Conservation (phyloP, 2,329 filamentous ascomycete genomes). For the Apiospora pterosperma region DNA sequence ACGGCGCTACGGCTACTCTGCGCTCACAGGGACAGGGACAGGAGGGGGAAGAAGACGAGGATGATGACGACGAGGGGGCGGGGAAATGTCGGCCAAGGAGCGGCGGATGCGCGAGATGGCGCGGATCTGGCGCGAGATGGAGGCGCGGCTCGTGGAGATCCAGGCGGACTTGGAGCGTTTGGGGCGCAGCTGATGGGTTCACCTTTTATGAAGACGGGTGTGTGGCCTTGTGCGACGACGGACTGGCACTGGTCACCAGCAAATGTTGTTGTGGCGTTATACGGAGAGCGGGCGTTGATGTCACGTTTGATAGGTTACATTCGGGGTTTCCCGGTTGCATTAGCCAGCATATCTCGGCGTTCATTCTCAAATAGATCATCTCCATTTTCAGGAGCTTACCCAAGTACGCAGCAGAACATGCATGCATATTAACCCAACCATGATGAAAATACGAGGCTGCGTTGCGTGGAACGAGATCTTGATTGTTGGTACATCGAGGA, state of each 20-base stretch:
- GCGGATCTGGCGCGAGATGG: conserved; percentile 47
- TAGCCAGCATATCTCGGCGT: neutral
- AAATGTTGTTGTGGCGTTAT: neutral
- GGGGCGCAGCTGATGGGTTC: conserved; percentile 8
- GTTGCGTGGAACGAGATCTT: neutral
- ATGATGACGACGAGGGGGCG: conserved; percentile 20
- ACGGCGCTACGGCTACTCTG: conserved; percentile 36
- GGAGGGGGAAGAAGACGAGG: conserved; percentile 11
- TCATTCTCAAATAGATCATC: no score
- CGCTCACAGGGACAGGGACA: neutral
- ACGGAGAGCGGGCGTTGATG: neutral
- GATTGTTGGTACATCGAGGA: neutral
- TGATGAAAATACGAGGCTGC: neutral
- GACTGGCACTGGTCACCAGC: neutral
- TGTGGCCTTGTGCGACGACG: neutral
- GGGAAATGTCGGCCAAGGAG: conserved; percentile 35
- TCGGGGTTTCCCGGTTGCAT: neutral
- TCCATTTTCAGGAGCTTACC: no score
- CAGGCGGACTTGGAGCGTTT: conserved; percentile 40
- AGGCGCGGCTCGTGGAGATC: conserved; percentile 46
- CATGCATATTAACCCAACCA: no score
- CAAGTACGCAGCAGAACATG: no score
- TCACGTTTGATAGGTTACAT: neutral
- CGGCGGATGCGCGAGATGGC: conserved; percentile 52
- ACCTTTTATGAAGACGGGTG: conserved; percentile 8